Conservation (phyloP, 306 rosid genomes). For the Ormosia semicastrata region DNA sequence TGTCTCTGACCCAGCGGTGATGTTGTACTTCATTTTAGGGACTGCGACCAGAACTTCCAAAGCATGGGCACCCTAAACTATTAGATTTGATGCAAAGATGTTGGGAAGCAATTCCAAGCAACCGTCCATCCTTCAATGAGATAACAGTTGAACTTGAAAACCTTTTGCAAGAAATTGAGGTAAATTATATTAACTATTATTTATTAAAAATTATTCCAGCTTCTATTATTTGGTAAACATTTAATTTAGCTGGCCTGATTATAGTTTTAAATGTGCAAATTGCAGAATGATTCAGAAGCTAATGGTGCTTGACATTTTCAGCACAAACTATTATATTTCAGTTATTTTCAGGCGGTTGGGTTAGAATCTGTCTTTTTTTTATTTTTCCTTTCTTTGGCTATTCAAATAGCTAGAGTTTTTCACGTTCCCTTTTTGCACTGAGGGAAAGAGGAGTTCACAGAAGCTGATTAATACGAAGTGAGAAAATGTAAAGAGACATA, state of each 20-base stretch:
- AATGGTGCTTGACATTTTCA: conserved; percentile 42
- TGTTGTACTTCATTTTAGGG: conserved; percentile 57
- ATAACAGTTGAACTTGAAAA: conserved; percentile 72
- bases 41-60: conserved; percentile 87
- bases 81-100: conserved; percentile 84
- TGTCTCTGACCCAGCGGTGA: conserved; percentile 22
- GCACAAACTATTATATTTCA: conserved; percentile 33
- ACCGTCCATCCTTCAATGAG: conserved; percentile 74
- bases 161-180: conserved; percentile 65
- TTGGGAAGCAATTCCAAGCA: conserved; percentile 82
- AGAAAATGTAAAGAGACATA: conserved; percentile 40
- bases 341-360: conserved; percentile 39
- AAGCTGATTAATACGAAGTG: conserved; percentile 44
- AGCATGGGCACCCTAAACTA: conserved; percentile 69
- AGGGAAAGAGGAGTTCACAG: conserved; percentile 40
- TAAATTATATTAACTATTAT: conserved; percentile 3
- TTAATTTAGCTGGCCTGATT: conserved; percentile 8
- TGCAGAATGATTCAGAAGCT: conserved; percentile 58
- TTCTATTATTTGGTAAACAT: not conserved
- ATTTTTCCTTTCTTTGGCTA: conserved; percentile 19
- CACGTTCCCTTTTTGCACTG: conserved; percentile 26
- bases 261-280: conserved; percentile 19
- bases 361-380: conserved; percentile 31
- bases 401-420: conserved; percentile 32
- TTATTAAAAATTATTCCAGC: not conserved